phyloP scores from a whole-genome alignment of 768 basidiomycete species.

The Tremella yokohamensis region DNA sequence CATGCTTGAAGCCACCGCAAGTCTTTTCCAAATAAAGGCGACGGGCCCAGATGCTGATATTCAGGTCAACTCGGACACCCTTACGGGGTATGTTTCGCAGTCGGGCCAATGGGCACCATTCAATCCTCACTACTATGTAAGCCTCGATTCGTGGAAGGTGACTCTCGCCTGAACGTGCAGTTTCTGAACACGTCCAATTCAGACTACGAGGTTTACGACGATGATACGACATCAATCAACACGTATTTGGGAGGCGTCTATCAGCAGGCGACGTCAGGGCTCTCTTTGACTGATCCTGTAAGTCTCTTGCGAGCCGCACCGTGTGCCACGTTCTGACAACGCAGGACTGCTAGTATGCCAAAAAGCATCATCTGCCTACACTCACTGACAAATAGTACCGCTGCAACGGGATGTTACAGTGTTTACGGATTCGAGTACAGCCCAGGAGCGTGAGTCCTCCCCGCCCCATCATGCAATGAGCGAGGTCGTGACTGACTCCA shows the following conservation, averaged over 20 bases:
- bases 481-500: neutral
- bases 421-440: conserved; percentile 79
- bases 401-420: conserved; percentile 58
- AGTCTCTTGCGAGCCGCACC: neutral
- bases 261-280: conserved; percentile 77
- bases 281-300: conserved; percentile 65
- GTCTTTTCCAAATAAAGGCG: conserved; percentile 1
- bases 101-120: conserved; percentile 72
- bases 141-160: conserved; percentile 10
- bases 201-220: conserved; percentile 61
- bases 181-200: conserved; percentile 57
- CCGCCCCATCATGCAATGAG: neutral
- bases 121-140: conserved; percentile 62
- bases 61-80: conserved; percentile 29
- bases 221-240: conserved; percentile 30
- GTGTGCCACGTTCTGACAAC: neutral
- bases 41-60: neutral
- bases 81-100: conserved; percentile 68
- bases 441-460: conserved; percentile 59
- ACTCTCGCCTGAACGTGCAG: conserved; percentile 8
- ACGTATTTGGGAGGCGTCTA: conserved; percentile 62
- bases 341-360: conserved; percentile 59
- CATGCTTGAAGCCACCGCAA: conserved; percentile 74
- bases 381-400: conserved; percentile 36
- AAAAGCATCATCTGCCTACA: neutral